Conservation (phyloP, 2,329 filamentous ascomycete species). For the Exophiala phaeomuriformis region DNA sequence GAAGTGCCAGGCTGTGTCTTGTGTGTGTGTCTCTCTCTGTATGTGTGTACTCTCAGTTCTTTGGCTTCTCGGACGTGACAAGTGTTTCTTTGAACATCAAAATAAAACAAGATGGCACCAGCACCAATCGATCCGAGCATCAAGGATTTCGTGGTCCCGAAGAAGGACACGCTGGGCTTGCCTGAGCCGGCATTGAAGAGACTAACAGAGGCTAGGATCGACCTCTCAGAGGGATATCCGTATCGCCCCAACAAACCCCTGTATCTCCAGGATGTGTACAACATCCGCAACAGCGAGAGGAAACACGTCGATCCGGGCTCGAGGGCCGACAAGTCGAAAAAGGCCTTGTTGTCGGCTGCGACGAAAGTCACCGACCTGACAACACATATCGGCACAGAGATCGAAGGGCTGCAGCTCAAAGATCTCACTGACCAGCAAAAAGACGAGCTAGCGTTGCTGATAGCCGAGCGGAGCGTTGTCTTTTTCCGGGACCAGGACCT, state of each 20-base stretch:
- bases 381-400: slow-evolving; percentile 39
- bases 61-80: too few relatives aligned
- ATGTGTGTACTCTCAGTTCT: too few relatives aligned
- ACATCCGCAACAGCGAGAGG: slow-evolving; percentile 53
- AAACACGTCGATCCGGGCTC: slow-evolving; percentile 54
- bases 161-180: slow-evolving; percentile 57
- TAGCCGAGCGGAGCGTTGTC: slow-evolving; percentile 46
- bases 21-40: not conserved
- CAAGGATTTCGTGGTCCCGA: slow-evolving; percentile 54
- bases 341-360: slow-evolving; percentile 35
- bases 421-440: slow-evolving; percentile 58
- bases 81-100: not conserved
- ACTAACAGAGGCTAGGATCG: slow-evolving; percentile 61
- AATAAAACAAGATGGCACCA: slow-evolving; percentile 43
- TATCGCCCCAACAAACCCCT: slow-evolving; percentile 61
- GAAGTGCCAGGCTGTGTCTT: not conserved
- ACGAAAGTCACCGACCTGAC: slow-evolving; percentile 46
- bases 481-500: slow-evolving; percentile 47
- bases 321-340: slow-evolving; percentile 49
- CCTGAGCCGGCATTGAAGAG: slow-evolving; percentile 52
- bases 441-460: slow-evolving; percentile 51
- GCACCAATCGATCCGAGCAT: slow-evolving; percentile 56
- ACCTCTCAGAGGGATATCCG: slow-evolving; percentile 63
- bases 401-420: slow-evolving; percentile 36
- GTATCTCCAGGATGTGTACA: slow-evolving; percentile 62